Evolutionary conservation across 306 rosid species (phyloP).

Genomic region (Quercus gilva): DNA sequence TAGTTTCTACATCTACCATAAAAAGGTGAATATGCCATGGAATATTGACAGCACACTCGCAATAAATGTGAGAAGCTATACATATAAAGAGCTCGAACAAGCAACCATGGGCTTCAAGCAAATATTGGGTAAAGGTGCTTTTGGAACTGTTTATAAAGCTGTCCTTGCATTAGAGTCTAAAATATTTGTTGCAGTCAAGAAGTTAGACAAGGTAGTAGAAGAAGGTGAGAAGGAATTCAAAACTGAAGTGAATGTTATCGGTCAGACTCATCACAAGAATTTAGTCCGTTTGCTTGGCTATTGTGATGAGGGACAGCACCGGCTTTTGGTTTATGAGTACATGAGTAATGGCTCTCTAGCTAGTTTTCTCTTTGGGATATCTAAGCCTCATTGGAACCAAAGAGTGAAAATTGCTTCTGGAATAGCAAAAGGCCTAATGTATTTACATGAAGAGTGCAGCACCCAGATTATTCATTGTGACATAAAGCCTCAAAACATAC

Average conservation of each 20-base stretch:
- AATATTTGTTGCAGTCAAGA: conserved; percentile 41
- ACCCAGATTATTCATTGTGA: conserved; percentile 21
- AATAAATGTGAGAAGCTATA: background rate
- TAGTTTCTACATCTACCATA: background rate
- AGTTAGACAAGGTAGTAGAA: conserved; percentile 22
- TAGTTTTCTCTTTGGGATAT: conserved; percentile 19
- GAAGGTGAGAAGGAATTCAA: conserved; percentile 43
- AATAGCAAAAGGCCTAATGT: conserved; percentile 6
- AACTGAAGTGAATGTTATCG: conserved; percentile 35
- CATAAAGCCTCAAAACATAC: conserved; percentile 31
- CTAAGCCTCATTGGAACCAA: conserved; percentile 22
- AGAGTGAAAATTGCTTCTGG: conserved; percentile 3
- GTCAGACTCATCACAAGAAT: conserved; percentile 32
- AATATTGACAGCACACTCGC: background rate
- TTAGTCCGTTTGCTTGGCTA: conserved; percentile 21
- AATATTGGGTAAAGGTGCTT: conserved; percentile 26
- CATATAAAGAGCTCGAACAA: conserved; percentile 13
- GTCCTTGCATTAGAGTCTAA: conserved; percentile 2
- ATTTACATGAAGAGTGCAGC: conserved; percentile 21
- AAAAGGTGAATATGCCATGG: background rate
- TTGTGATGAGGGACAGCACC: conserved; percentile 18
- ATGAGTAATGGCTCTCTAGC: conserved; percentile 19
- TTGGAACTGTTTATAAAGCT: conserved; percentile 27
- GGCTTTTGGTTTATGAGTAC: conserved; percentile 7
- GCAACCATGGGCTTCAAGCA: conserved; percentile 33